Evolutionary conservation across 306 rosid species (phyloP), one percentile per base, ranked within the genome.

Genomic region (Amphicarpaea edgeworthii): DNA sequence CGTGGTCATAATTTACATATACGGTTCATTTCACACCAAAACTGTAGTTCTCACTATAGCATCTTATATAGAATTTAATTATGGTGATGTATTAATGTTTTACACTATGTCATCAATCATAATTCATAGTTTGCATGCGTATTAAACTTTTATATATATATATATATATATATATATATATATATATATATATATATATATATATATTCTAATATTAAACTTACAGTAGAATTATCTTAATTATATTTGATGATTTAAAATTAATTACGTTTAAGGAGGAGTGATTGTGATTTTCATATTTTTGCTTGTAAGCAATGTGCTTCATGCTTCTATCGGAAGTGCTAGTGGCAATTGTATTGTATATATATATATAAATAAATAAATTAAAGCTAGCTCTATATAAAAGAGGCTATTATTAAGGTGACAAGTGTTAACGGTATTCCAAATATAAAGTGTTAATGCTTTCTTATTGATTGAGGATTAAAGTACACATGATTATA

Each of bases 401-500:
- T 21, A 47, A 47, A 66, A 45, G 64, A 4, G 53, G 42, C 20
- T 65, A 49, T 21, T 20, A 14, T 16, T 8, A 46, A 68, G 11
- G 51, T 72, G 76, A 50, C 79, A 67, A 40, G 86, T 58, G 76
- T 72, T 50, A 30, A 30, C 58, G 41, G 76, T 70, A 59, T 71
- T 63, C 74, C 34, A 65, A 38, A 51, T 11, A 32, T 50, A 46
- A 8, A 49, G 77, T n/a, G 51, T 12, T 67, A 30, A 40, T 68
- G 30, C 1, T 20, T 68, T 50, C 21, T 59, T 54, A 58, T 72
- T 63, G 53, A 32, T 28, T 17, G 68, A 10, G 61, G 73, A 50
- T 77, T 59, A 80, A 19, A 80, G 55, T 24, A 72, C 82, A 74
- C 84, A 75, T 87, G 87, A 64, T 85, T 65, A 37, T 30, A 67